These are phyloP conservation scores for Aspergillus asperescens DNA, from an alignment of 495 filamentous ascomycete genomes.

Conservation along the genomic window DNA sequence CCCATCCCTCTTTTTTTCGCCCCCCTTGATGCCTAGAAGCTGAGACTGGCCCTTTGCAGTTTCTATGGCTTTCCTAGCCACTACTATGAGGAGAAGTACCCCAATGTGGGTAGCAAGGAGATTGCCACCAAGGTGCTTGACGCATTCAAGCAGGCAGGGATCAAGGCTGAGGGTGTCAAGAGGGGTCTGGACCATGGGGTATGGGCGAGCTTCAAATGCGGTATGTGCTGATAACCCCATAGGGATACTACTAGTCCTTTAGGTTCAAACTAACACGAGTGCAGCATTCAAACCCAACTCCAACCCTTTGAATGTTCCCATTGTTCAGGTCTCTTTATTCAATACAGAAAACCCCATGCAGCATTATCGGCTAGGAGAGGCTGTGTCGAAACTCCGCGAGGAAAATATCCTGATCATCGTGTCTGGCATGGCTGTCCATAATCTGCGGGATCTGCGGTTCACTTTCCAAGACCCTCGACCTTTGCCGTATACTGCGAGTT, in stretches of 20 bases:
- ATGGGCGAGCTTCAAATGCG: slow-evolving; percentile 65
- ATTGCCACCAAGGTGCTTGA: slow-evolving; percentile 63
- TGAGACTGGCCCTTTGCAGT: slow-evolving; percentile 24
- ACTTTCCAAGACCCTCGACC: slow-evolving; percentile 41
- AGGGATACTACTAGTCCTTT: not conserved
- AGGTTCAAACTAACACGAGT: not conserved
- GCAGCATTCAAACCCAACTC: slow-evolving; percentile 60
- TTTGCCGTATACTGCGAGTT: slow-evolving; percentile 64
- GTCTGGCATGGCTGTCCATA: slow-evolving; percentile 86
- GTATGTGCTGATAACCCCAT: slow-evolving; percentile 27
- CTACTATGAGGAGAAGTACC: slow-evolving; percentile 59
- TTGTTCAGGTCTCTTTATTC: slow-evolving; percentile 79
- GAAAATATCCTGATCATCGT: slow-evolving; percentile 69
- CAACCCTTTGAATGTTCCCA: slow-evolving; percentile 72
- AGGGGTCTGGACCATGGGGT: slow-evolving; percentile 80
- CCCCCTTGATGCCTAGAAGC: not conserved
- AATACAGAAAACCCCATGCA: slow-evolving; percentile 59
- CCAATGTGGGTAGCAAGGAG: slow-evolving; percentile 59
- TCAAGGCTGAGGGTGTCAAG: slow-evolving; percentile 57
- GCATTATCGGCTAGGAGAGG: slow-evolving; percentile 68
- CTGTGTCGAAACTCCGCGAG: slow-evolving; percentile 61
- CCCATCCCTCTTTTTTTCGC: too few species aligned
- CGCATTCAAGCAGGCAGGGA: slow-evolving; percentile 53
- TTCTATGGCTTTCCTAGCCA: slow-evolving; percentile 74
- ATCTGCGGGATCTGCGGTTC: slow-evolving; percentile 61